Evolutionary conservation across 768 basidiomycete genomes (phyloP).

Genomic region (Harrya chromipes): DNA sequence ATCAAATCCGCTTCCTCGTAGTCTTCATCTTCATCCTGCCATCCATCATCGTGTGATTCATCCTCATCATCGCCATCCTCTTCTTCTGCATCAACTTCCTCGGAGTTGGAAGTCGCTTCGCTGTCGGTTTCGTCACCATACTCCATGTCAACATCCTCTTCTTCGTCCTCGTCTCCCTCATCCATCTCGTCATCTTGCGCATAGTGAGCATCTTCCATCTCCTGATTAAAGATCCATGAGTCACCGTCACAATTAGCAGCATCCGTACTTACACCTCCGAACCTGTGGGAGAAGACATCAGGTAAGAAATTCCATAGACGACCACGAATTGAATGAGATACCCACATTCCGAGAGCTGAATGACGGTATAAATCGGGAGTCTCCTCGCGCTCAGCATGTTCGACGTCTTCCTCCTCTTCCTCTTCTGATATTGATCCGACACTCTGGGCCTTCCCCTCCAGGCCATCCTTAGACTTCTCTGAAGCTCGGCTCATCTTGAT

Average conservation of each 20-base stretch:
- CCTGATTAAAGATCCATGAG: constrained; percentile 42
- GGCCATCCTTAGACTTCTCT: constrained; percentile 57
- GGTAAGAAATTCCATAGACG: constrained; percentile 6
- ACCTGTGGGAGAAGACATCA: constrained; percentile 37
- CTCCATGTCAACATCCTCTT: constrained; percentile 85
- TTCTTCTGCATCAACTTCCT: constrained; percentile 64
- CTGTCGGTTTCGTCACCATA: constrained; percentile 81
- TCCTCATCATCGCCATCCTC: constrained; percentile 60
- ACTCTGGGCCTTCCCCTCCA: constrained; percentile 44
- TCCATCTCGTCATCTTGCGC: constrained; percentile 72
- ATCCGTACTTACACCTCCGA: constrained; percentile 66
- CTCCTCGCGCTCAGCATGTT: constrained; percentile 61
- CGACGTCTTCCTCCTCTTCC: constrained; percentile 51
- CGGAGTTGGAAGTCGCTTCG: constrained; percentile 75
- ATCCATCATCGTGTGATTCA: constrained; percentile 43
- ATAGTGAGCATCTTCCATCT: constrained; percentile 81
- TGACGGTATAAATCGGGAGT: constrained; percentile 94
- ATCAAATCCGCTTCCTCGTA: constrained; percentile 60
- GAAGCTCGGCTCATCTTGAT: constrained; percentile 93
- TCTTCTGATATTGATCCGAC: constrained; percentile 44
- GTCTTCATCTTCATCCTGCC: constrained; percentile 53
- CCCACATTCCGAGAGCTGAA: constrained; percentile 92
- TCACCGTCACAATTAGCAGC: constrained; percentile 8
- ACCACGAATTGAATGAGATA: constrained; percentile 10
- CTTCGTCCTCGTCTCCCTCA: constrained; percentile 76